Evolutionary conservation across 176 grass and related monocot species (phyloP).

Genomic region (Oryza australiensis): DNA sequence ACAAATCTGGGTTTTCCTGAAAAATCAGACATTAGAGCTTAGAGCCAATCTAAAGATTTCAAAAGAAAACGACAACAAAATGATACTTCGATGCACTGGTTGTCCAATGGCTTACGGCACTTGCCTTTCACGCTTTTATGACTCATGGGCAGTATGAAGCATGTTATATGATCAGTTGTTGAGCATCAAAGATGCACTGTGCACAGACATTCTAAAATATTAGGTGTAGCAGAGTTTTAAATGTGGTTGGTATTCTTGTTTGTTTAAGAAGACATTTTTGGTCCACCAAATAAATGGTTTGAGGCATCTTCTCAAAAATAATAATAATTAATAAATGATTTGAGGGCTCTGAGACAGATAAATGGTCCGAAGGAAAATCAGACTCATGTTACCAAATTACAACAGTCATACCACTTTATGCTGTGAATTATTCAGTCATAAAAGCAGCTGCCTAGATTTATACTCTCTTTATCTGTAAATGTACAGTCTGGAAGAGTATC

Average conservation of each 20-base stretch:
- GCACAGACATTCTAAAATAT: background rate
- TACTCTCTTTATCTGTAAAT: background rate
- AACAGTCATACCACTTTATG: background rate
- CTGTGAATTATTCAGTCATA: background rate
- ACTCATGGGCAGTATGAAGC: background rate
- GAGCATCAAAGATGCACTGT: background rate
- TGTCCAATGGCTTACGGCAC: background rate
- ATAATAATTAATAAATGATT: background rate
- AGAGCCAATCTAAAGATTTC: background rate
- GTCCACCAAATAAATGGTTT: background rate
- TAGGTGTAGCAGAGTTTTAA: background rate
- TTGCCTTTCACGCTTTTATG: background rate
- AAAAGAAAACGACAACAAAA: background rate
- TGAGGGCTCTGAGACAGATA: background rate
- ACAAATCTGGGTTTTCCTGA: slow-evolving; percentile 95
- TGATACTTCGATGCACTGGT: background rate
- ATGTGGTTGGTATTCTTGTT: background rate
- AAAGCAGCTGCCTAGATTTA: background rate
- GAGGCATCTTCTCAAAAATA: too few relatives aligned
- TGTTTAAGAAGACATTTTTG: background rate
- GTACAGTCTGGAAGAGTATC: background rate
- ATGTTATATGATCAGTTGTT: background rate
- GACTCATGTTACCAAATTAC: background rate
- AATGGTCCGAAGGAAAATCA: background rate
- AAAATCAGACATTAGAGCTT: slow-evolving; percentile 18